Percentiles rank a stretch among this genome's conserved stretches.
These are phyloP conservation scores for Microascus cirrosus DNA, from an alignment of 2,329 filamentous ascomycete species.

Conservation along the genomic window DNA sequence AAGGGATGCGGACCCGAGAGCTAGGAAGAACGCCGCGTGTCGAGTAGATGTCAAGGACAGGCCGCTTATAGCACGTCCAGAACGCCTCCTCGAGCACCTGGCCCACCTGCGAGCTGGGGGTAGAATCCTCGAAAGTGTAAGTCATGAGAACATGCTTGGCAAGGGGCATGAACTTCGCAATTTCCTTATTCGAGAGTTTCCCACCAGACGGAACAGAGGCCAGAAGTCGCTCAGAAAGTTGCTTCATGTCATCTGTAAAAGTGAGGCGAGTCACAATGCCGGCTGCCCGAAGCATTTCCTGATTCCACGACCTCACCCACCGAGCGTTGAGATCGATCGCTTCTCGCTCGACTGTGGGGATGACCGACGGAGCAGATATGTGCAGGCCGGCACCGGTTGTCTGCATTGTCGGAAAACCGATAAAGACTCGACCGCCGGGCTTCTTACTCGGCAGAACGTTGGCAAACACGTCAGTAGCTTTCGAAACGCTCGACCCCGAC, in stretches of 20 bases:
- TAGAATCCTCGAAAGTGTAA: slow-evolving; percentile 82
- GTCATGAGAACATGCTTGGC: slow-evolving; percentile 77
- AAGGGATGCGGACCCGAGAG: slow-evolving; percentile 65
- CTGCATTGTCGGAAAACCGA: slow-evolving; percentile 94
- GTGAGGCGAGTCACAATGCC: slow-evolving; percentile 84
- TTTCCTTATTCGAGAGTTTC: slow-evolving; percentile 49
- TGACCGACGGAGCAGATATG: slow-evolving; percentile 89
- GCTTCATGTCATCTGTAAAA: slow-evolving; percentile 77
- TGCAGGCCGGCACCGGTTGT: slow-evolving; percentile 91
- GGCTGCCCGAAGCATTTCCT: slow-evolving; percentile 81
- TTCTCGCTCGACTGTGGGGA: slow-evolving; percentile 93
- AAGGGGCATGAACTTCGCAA: slow-evolving; percentile 61
- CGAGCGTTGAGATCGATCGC: slow-evolving; percentile 94
- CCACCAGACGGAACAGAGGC: slow-evolving; percentile 30
- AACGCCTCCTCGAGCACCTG: slow-evolving; percentile 89
- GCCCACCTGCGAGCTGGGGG: slow-evolving; percentile 73
- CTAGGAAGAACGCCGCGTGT: slow-evolving; percentile 81
- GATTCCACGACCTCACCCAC: slow-evolving; percentile 91
- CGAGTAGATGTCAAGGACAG: slow-evolving; percentile 79
- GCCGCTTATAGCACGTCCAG: slow-evolving; percentile 79
- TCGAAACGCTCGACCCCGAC: slow-evolving; percentile 24
- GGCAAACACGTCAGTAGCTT: slow-evolving; percentile 67
- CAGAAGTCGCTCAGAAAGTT: slow-evolving; percentile 53
- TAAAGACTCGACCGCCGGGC: slow-evolving; percentile 77
- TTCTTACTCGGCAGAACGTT: slow-evolving; percentile 84